Evolutionary conservation across 2,329 filamentous ascomycete genomes (phyloP).

Genomic region (Cyphellophora europaea): DNA sequence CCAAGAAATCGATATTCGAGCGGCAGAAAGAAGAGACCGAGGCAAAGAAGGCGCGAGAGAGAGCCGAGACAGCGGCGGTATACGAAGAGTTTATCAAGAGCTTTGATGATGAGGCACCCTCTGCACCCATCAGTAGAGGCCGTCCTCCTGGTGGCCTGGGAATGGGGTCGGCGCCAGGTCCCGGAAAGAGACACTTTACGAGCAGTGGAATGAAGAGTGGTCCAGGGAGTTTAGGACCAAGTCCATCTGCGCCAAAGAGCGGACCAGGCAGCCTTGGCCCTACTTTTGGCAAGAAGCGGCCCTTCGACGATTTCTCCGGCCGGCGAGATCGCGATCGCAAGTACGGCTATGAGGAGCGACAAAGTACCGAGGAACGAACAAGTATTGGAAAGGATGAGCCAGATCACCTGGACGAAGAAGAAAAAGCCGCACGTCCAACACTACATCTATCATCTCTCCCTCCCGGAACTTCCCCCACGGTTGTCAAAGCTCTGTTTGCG

Average conservation of each 20-base stretch:
- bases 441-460: constrained; percentile 46
- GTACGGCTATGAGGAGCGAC: background rate
- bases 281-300: constrained; percentile 46
- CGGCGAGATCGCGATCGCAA: constrained; percentile 25
- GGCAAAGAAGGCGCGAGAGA: constrained; percentile 75
- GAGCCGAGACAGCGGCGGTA: constrained; percentile 76
- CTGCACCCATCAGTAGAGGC: constrained; percentile 13
- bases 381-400: constrained; percentile 32
- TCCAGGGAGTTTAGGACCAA: constrained; percentile 52
- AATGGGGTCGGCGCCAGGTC: constrained; percentile 25
- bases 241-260: constrained; percentile 36
- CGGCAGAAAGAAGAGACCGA: constrained; percentile 81
- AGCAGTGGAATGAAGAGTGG: constrained; percentile 42
- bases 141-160: constrained; percentile 19
- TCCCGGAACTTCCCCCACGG: constrained; percentile 40
- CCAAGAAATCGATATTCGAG: constrained; percentile 81
- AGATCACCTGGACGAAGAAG: constrained; percentile 30
- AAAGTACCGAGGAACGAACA: background rate
- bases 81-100: constrained; percentile 81
- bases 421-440: constrained; percentile 44
- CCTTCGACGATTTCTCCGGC: constrained; percentile 29
- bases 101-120: constrained; percentile 36
- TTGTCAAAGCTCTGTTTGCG: constrained; percentile 38
- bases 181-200: constrained; percentile 55
- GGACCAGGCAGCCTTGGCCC: constrained; percentile 56